Evolutionary conservation across 2,329 filamentous ascomycete genomes (phyloP).

Genomic region (Exophiala sp.): DNA sequence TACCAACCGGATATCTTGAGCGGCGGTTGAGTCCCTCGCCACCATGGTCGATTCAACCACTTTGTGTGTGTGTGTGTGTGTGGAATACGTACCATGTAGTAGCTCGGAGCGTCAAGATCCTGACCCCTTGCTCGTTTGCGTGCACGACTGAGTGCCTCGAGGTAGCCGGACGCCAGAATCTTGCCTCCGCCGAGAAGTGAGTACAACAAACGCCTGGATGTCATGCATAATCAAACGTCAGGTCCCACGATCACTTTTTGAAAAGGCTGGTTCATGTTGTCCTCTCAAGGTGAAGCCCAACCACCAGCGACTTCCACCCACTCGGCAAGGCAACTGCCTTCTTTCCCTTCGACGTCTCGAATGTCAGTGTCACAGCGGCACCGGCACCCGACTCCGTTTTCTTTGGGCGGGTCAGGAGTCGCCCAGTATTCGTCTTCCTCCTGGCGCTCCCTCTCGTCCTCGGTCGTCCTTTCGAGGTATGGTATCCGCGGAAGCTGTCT

Average conservation of each 20-base stretch:
- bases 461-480: constrained; percentile 73
- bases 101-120: constrained; percentile 12
- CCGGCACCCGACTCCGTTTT: constrained; percentile 93
- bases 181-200: constrained; percentile 8
- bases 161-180: constrained; percentile 8
- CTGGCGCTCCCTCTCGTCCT: constrained; percentile 72
- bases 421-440: constrained; percentile 98
- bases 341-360: constrained; percentile 94
- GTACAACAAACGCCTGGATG: constrained; percentile 17
- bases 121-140: constrained; percentile 5
- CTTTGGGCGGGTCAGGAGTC: constrained; percentile 74
- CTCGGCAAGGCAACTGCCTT: constrained; percentile 87
- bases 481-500: constrained; percentile 75
- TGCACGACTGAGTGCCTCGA: neutral
- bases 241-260: constrained; percentile 22
- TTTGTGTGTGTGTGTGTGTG: too few relatives aligned
- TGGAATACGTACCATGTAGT: constrained; percentile 1
- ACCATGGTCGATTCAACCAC: neutral
- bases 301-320: constrained; percentile 97
- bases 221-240: constrained; percentile 21
- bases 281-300: constrained; percentile 60
- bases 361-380: constrained; percentile 97
- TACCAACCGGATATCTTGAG: neutral
- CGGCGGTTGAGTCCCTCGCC: neutral
- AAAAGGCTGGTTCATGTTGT: constrained; percentile 1